Percentiles rank a stretch among this genome's conserved stretches.
phyloP scores from a whole-genome alignment of 495 filamentous ascomycete genomes.

The Penicillium steckii region DNA sequence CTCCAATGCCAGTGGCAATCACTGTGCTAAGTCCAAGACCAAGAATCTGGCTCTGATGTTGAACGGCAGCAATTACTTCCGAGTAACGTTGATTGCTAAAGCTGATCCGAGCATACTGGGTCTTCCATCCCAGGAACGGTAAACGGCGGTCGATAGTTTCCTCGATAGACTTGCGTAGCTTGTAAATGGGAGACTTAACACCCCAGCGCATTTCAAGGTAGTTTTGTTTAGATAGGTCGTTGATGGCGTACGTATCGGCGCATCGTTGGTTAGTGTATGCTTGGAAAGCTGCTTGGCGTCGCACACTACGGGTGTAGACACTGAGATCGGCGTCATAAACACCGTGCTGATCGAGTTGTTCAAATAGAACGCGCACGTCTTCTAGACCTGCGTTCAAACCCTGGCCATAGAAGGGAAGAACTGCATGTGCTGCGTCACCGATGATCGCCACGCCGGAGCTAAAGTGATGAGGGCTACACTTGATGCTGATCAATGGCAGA shows the following conservation, averaged over 20 bases:
- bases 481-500: conserved; percentile 87
- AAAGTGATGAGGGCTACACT: conserved; percentile 86
- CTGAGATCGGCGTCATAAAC: conserved; percentile 34
- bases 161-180: conserved; percentile 78
- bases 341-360: conserved; percentile 64
- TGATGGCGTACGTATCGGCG: conserved; percentile 83
- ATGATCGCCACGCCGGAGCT: conserved; percentile 75
- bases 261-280: conserved; percentile 72
- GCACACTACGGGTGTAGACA: conserved; percentile 38
- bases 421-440: conserved; percentile 94
- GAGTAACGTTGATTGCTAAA: conserved; percentile 92
- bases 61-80: conserved; percentile 67
- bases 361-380: conserved; percentile 79
- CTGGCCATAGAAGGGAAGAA: conserved; percentile 94
- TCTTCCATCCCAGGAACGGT: conserved; percentile 78
- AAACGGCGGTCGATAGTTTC: conserved; percentile 76
- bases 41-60: conserved; percentile 65
- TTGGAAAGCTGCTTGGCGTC: conserved; percentile 58
- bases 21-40: conserved; percentile 31
- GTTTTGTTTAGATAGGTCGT: conserved; percentile 86
- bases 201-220: conserved; percentile 89
- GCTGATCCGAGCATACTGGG: conserved; percentile 89
- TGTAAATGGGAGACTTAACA: conserved; percentile 73
- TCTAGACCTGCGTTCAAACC: conserved; percentile 87
- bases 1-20: conserved; percentile 22